Conservation (phyloP, 1,139 yeast genomes). For the Nakaseomyces glabratus region DNA sequence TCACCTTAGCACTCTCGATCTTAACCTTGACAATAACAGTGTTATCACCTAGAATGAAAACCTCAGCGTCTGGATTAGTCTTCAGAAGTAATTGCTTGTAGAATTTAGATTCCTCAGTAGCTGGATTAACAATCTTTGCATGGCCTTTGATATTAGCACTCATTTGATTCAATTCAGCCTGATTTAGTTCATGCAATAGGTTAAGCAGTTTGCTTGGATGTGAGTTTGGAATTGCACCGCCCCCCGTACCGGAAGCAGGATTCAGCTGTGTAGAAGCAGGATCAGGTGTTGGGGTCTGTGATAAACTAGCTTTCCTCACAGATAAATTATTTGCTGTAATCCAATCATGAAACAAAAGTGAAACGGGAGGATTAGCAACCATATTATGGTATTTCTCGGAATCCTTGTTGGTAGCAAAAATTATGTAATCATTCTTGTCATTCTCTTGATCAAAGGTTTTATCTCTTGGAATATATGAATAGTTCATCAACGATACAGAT, state of each 20-base stretch:
- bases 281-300: slow-evolving; percentile 20
- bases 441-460: slow-evolving; percentile 30
- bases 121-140: slow-evolving; percentile 45
- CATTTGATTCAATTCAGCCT: slow-evolving; percentile 63
- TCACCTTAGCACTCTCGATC: slow-evolving; percentile 63
- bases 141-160: slow-evolving; percentile 71
- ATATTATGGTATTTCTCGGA: slow-evolving; percentile 70
- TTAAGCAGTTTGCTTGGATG: slow-evolving; percentile 41
- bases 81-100: slow-evolving; percentile 52
- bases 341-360: slow-evolving; percentile 84
- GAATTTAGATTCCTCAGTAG: slow-evolving; percentile 39
- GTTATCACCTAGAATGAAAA: slow-evolving; percentile 55
- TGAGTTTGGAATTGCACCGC: slow-evolving; percentile 10
- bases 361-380: slow-evolving; percentile 58
- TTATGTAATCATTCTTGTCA: slow-evolving; percentile 39
- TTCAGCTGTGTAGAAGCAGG: slow-evolving; percentile 3
- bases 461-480: slow-evolving; percentile 47
- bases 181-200: slow-evolving; percentile 63
- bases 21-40: slow-evolving; percentile 58
- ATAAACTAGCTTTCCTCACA: slow-evolving; percentile 21
- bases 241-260: slow-evolving; percentile 3
- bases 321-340: slow-evolving; percentile 44
- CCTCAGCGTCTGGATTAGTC: slow-evolving; percentile 59
- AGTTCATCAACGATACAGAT: slow-evolving; percentile 84
- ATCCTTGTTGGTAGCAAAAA: slow-evolving; percentile 58